Percentiles rank a stretch among this genome's conserved stretches.
These are phyloP conservation scores for Conticribra weissflogii DNA, from an alignment of 108 stramenopile species.

Conservation along the genomic window DNA sequence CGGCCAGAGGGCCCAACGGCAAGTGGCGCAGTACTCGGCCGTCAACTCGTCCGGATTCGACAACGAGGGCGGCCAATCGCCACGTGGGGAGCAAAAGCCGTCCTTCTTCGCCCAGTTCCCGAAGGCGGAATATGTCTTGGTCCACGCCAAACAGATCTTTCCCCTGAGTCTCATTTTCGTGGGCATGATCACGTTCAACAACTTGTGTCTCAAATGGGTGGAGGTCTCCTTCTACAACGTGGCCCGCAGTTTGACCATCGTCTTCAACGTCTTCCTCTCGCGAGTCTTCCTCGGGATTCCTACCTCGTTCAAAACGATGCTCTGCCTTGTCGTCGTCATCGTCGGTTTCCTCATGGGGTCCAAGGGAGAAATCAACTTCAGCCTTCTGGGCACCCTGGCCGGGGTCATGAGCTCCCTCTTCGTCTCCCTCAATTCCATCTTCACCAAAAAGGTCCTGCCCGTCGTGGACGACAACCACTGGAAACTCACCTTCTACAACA, in stretches of 20 bases:
- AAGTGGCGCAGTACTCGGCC: constrained; percentile 13
- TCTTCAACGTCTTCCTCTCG: constrained; percentile 93
- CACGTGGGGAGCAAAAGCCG: constrained; percentile 29
- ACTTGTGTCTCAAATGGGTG: constrained; percentile 92
- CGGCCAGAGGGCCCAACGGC: constrained; percentile 53
- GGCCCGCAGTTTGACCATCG: constrained; percentile 92
- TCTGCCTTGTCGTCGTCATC: constrained; percentile 86
- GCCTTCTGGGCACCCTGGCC: constrained; percentile 76
- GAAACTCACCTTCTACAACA: constrained; percentile 94
- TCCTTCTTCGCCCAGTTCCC: constrained; percentile 88
- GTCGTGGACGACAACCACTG: constrained; percentile 93
- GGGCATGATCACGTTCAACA: constrained; percentile 97
- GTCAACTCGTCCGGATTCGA: constrained; percentile 31
- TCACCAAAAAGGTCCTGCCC: constrained; percentile 90
- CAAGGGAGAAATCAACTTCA: constrained; percentile 89
- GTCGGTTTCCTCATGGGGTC: constrained; percentile 89
- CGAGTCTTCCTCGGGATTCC: constrained; percentile 73
- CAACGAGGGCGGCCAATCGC: constrained; percentile 9
- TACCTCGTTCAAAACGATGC: constrained; percentile 69
- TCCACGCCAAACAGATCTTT: constrained; percentile 62
- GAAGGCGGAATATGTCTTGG: constrained; percentile 71
- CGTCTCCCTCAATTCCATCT: constrained; percentile 94
- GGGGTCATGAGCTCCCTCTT: constrained; percentile 90
- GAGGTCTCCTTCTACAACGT: constrained; percentile 98
- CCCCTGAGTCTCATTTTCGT: constrained; percentile 90